Evolutionary conservation across 257 asterid genomes (phyloP), one percentile per base, ranked within the genome.

Genomic region (Solanum neorickii): DNA sequence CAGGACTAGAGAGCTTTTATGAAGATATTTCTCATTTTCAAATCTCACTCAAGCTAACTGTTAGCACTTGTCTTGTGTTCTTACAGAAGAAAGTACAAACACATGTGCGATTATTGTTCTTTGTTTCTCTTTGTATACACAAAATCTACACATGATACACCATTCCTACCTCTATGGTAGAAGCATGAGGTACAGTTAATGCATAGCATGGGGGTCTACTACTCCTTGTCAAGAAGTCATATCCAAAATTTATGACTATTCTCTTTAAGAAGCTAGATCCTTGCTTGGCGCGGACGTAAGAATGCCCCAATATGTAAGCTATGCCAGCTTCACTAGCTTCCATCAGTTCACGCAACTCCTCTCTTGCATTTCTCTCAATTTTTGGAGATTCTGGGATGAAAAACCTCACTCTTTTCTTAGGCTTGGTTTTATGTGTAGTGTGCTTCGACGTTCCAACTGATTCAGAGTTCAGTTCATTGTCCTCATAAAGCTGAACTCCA

Each of bases 111-210:
- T 42, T 39, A 56, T 82, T 84, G 85, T 62, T 52, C 41, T 44
- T 21, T 27, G 73, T 80, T 31, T 84, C 29, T 18, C 78, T 84
- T 73, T 73, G 25, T 84, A 65, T 65, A 84, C 52, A 37, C 56
- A 90, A 83, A 70, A 47, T 94, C 95, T 59, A 96, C 73, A 96
- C 88, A 89, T 93, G 92, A 87, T 94, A 95, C 23, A 94, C 97
- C 99, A 94, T 94, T 85, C 99, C 99, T 83, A 96, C 98, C 87
- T 96, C 98, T 76, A 96, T 88, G 0, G 98, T 96, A 27, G 99
- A 96, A 85, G 99, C 93, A 92, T 94, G 99, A 69, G 98, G 97
- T 73, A 93, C 89, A 82, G 90, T 91, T 83, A 93, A 87, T 77
- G 95, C 97, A 92, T 90, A 90, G 2, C 92, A 89, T 13, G 99